Percentiles rank a stretch among this genome's conserved stretches.
Conservation (phyloP, 2,329 filamentous ascomycete genomes). For the Aspergillus ochraceus region DNA sequence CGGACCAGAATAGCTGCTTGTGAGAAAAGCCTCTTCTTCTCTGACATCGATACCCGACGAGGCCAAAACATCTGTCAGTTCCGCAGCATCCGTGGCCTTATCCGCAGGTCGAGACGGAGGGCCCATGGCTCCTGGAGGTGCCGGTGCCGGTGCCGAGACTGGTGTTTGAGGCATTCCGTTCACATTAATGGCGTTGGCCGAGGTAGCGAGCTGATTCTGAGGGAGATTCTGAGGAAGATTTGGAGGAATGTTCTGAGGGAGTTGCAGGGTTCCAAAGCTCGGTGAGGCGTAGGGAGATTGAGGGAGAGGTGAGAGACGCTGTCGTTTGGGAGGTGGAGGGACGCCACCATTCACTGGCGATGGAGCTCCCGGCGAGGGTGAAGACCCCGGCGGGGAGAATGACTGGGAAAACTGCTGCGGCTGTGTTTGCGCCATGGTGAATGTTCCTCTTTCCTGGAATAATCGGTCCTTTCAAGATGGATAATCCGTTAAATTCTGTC, state of each 20-base stretch:
- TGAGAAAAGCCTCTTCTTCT: constrained; percentile 80
- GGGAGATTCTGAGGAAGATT: constrained; percentile 17
- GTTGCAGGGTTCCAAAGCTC: constrained; percentile 53
- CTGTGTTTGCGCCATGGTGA: constrained; percentile 62
- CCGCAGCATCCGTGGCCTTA: constrained; percentile 58
- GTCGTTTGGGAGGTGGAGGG: constrained; percentile 72
- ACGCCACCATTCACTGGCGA: constrained; percentile 52
- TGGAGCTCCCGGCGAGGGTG: constrained; percentile 61
- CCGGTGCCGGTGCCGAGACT: constrained; percentile 40
- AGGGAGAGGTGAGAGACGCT: constrained; percentile 67
- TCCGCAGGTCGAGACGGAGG: constrained; percentile 61
- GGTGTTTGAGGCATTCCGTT: constrained; percentile 52
- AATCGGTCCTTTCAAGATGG: no score
- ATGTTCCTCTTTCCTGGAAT: constrained; percentile 9
- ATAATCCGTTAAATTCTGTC: constrained; percentile 15
- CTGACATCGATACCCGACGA: constrained; percentile 84
- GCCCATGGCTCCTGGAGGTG: constrained; percentile 55
- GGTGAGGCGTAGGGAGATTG: constrained; percentile 63
- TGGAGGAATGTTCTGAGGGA: not conserved
- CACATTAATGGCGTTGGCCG: constrained; percentile 49
- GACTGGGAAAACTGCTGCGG: constrained; percentile 52
- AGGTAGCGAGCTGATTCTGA: constrained; percentile 26
- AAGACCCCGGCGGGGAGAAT: constrained; percentile 64
- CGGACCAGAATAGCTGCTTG: constrained; percentile 53
- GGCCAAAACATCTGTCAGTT: constrained; percentile 79